Evolutionary conservation across 345 rosid species (phyloP).

Genomic region (Eucalyptus grandis): DNA sequence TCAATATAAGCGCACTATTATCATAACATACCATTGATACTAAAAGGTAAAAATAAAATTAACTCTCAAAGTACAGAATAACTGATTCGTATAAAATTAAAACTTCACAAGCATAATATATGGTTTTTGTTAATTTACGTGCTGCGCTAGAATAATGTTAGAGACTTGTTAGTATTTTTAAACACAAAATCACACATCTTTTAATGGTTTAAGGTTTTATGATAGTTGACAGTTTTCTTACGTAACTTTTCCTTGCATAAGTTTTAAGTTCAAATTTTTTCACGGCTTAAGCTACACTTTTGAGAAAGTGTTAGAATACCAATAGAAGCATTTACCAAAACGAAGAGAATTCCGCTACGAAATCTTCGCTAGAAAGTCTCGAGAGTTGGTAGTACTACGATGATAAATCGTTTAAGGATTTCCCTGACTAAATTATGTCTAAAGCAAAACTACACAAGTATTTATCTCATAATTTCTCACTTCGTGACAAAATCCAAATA

Average conservation of each 20-base stretch:
- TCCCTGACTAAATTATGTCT: too few relatives aligned
- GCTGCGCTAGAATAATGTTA: background rate
- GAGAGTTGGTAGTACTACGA: too few relatives aligned
- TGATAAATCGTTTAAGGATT: too few relatives aligned
- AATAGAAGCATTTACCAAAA: background rate
- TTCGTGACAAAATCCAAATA: too few relatives aligned
- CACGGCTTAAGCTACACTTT: background rate
- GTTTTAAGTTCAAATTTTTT: background rate
- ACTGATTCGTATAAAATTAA: background rate
- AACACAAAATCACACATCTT: background rate
- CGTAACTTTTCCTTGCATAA: background rate
- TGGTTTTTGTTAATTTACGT: background rate
- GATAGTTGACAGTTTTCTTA: too few relatives aligned
- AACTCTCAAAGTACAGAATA: background rate
- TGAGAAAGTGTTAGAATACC: background rate
- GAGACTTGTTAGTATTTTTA: background rate
- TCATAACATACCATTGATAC: background rate
- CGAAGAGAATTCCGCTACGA: too few relatives aligned
- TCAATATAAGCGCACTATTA: background rate
- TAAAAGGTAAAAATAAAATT: background rate
- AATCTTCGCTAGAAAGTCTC: too few relatives aligned
- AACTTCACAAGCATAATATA: background rate
- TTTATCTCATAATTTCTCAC: too few relatives aligned
- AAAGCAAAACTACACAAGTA: too few relatives aligned
- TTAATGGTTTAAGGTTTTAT: rapidly evolving